These are phyloP conservation scores for Boletus edulis DNA, from an alignment of 768 basidiomycete species.

Conservation along the genomic window DNA sequence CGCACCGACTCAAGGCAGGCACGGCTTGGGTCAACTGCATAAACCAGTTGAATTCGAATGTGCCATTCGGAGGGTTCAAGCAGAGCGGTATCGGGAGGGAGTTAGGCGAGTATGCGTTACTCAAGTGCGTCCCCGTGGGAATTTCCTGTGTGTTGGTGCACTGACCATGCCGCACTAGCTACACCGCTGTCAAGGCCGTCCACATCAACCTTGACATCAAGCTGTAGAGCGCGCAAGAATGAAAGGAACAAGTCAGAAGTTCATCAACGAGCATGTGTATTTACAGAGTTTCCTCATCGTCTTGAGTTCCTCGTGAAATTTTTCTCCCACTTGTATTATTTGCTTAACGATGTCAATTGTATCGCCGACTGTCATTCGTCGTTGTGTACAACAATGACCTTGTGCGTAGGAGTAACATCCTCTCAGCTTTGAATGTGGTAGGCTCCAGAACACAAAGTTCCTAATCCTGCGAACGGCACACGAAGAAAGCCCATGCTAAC, in stretches of 20 bases:
- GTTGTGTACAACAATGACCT: too few species aligned
- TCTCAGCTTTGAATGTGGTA: too few species aligned
- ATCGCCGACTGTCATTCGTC: too few species aligned
- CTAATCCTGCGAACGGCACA: too few species aligned
- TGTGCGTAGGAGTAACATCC: too few species aligned
- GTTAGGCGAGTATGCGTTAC: conserved; percentile 70
- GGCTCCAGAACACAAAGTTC: too few species aligned
- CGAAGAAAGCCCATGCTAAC: too few species aligned
- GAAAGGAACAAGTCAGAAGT: neutral
- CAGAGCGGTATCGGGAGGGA: conserved; percentile 81
- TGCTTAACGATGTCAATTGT: too few species aligned
- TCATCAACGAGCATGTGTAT: neutral
- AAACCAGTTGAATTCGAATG: conserved; percentile 31
- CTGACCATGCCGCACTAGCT: conserved; percentile 4
- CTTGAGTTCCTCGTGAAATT: too few species aligned
- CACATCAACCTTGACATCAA: conserved; percentile 48
- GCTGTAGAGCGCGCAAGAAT: conserved; percentile 7
- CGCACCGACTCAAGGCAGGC: conserved; percentile 77
- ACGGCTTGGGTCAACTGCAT: conserved; percentile 63
- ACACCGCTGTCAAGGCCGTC: conserved; percentile 22
- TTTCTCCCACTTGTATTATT: too few species aligned
- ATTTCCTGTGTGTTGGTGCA: neutral
- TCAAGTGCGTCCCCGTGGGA: conserved; percentile 38
- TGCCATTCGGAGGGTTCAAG: conserved; percentile 88
- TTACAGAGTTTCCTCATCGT: too few species aligned